Evolutionary conservation across 768 basidiomycete species (phyloP), one percentile per base, ranked within the genome.

Genomic region (Psilocybe subaeruginosa): DNA sequence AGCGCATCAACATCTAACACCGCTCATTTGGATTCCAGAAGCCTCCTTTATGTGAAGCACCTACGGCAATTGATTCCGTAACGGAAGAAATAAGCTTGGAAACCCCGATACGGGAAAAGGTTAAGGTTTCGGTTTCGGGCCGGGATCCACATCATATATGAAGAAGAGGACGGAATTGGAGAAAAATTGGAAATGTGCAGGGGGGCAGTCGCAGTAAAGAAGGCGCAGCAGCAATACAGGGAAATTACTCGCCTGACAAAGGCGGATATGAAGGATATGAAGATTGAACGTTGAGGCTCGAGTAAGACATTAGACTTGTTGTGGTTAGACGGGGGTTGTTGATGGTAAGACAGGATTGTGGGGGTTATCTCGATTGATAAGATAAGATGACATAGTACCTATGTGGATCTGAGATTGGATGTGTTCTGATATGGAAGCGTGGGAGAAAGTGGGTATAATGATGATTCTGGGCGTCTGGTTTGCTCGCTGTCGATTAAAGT

Each of bases 361-460:
- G 33, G 33, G 33, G 6, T 35, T 35, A 35, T 35, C 33, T 35
- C 33, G 33, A 35, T 35, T 35, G 33, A 35, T 35, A 35, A 35
- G 33, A 35, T 35, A 35, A 35, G 33, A 35, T 35, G 33, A 35
- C 11, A 35, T 35, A 11, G 33, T 35, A 35, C 33, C 33, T 46
- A 57, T 48, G 33, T 35, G 33, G 33, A 35, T 35, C 33, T 35
- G 33, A 35, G 33, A 35, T 35, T 48, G 19, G 19, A 29, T 30
- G 39, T 62, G 45, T 66, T 64, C 63, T 67, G 69, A 67, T 68
- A 70, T 62, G 62, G 65, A 65, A 67, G 60, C 62, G 62, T 59
- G 61, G 61, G 54, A 58, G 30, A 50, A 23, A 23, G 23, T 23
- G 23, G 23, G 23, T 23, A 23, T 23, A 23, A 35, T 35, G 11